phyloP scores from a whole-genome alignment of 2,329 filamentous ascomycete species.

The Calonectria hawksworthii region DNA sequence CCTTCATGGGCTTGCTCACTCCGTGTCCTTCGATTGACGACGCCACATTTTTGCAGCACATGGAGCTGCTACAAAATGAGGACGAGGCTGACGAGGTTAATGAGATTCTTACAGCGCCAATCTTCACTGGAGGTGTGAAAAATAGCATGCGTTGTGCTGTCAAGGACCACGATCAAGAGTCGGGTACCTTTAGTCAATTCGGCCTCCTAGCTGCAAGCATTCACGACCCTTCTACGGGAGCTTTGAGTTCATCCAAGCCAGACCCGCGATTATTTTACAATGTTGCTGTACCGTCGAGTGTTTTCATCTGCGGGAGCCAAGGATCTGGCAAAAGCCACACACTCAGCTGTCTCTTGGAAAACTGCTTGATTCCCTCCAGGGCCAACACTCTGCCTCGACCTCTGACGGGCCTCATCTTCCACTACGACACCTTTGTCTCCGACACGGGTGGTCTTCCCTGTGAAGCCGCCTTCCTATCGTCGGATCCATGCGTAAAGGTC shows the following conservation, averaged over 20 bases:
- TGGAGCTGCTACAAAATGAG: neutral
- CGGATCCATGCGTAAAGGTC: slow-evolving; percentile 58
- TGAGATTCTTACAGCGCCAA: neutral
- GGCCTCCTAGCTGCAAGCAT: slow-evolving; percentile 1
- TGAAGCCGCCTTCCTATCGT: slow-evolving; percentile 71
- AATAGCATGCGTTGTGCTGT: neutral
- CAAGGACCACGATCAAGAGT: neutral
- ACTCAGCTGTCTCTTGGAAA: slow-evolving; percentile 69
- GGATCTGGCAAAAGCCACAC: slow-evolving; percentile 76
- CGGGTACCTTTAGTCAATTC: neutral
- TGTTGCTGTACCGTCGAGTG: slow-evolving; percentile 65
- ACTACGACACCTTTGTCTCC: slow-evolving; percentile 71
- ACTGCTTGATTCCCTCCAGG: slow-evolving; percentile 63
- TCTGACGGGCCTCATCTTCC: slow-evolving; percentile 73
- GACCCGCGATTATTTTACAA: slow-evolving; percentile 59
- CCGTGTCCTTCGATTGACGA: neutral
- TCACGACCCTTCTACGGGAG: neutral
- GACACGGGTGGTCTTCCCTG: slow-evolving; percentile 65
- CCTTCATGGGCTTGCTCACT: neutral
- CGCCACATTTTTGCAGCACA: neutral
- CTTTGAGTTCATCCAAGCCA: neutral
- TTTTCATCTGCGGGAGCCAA: slow-evolving; percentile 75
- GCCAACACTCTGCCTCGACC: slow-evolving; percentile 64
- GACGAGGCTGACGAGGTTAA: neutral
- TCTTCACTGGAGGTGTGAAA: neutral